Evolutionary conservation across 2,329 filamentous ascomycete genomes (phyloP).

Genomic region (Diaporthe amygdali): DNA sequence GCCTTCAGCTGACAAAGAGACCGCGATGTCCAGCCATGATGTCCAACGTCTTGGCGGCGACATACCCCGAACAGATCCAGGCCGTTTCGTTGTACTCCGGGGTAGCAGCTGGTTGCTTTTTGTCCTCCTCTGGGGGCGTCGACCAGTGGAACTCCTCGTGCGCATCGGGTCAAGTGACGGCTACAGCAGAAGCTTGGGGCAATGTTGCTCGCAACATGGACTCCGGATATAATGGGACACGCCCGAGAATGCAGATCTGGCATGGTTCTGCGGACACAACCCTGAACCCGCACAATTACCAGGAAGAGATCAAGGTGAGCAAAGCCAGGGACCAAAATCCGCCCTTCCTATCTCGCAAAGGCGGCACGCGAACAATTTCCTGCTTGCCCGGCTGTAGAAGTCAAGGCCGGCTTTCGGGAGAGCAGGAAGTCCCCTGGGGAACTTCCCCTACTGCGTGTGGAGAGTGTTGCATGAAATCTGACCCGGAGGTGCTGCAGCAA

Average conservation of each 20-base stretch:
- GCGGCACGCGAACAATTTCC: background rate
- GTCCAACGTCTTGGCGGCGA: conserved; percentile 47
- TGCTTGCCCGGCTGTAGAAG: background rate
- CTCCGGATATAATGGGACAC: conserved; percentile 43
- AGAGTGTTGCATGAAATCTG: background rate
- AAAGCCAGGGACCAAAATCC: background rate
- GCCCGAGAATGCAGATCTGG: conserved; percentile 65
- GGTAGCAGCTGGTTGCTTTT: conserved; percentile 48
- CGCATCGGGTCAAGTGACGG: conserved; percentile 48
- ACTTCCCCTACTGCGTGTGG: background rate
- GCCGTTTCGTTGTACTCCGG: conserved; percentile 45
- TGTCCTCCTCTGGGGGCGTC: conserved; percentile 43
- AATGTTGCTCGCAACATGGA: conserved; percentile 48
- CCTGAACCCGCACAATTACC: conserved; percentile 57
- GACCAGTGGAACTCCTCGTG: conserved; percentile 58
- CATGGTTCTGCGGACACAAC: conserved; percentile 58
- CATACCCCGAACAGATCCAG: conserved; percentile 47
- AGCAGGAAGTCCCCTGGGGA: background rate
- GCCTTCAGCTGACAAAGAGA: background rate
- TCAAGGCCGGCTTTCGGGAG: background rate
- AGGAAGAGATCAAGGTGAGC: conserved; percentile 54
- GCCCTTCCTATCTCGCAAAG: background rate
- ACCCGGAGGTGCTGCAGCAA: conserved; percentile 40
- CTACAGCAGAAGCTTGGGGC: conserved; percentile 52
- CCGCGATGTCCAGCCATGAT: conserved; percentile 37